Evolutionary conservation across 2,329 filamentous ascomycete genomes (phyloP).

Genomic region (Lecanicillium sp.): DNA sequence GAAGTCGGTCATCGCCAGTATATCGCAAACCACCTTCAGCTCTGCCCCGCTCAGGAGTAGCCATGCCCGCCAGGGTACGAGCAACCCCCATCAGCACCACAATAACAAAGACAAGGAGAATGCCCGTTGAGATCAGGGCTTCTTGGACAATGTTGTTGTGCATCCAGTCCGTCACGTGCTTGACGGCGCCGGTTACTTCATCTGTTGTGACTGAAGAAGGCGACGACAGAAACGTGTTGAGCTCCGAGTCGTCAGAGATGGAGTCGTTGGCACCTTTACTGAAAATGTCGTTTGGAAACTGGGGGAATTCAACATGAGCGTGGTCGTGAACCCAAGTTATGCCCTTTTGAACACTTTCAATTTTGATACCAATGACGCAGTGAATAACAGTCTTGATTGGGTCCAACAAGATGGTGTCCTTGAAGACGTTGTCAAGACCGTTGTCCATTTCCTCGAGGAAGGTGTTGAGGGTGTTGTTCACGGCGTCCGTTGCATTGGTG

Average conservation of each 20-base stretch:
- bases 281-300: conserved; percentile 73
- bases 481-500: conserved; percentile 67
- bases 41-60: conserved; percentile 43
- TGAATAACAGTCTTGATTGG: conserved; percentile 73
- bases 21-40: conserved; percentile 46
- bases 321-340: conserved; percentile 91
- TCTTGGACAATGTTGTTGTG: conserved; percentile 63
- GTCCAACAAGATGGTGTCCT: conserved; percentile 69
- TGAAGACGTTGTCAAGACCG: conserved; percentile 69
- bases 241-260: conserved; percentile 47
- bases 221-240: conserved; percentile 68
- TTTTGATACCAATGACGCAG: conserved; percentile 82
- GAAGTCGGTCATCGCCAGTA: conserved; percentile 20
- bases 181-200: conserved; percentile 70
- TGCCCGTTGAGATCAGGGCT: conserved; percentile 65
- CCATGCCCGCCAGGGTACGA: conserved; percentile 55
- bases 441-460: conserved; percentile 73
- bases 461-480: conserved; percentile 77
- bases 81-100: conserved; percentile 67
- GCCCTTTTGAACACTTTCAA: conserved; percentile 74
- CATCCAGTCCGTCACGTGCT: conserved; percentile 60
- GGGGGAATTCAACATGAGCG: conserved; percentile 73
- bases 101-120: conserved; percentile 71
- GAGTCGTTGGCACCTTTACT: conserved; percentile 64
- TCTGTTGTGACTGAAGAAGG: conserved; percentile 67